Evolutionary conservation across 192 early-diverging fungal genomes (phyloP), one percentile per base, ranked within the genome.

Genomic region (Bifiguratus adelaidae): DNA sequence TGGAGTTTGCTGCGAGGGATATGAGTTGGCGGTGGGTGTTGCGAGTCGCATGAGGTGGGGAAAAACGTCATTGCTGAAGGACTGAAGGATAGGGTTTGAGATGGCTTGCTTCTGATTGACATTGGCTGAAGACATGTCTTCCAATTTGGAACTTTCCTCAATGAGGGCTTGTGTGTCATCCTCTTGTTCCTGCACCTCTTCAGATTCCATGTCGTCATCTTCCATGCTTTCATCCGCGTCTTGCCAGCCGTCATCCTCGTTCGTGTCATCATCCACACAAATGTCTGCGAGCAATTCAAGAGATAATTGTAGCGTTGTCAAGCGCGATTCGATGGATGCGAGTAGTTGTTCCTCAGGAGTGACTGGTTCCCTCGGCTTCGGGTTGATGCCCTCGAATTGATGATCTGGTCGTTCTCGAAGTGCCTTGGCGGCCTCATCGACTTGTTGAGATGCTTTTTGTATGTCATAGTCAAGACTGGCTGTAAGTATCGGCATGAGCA

Each of bases 281-380:
- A 92, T 77, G 48, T 88, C 89, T 36, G 91, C 76, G 3, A 92
- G 67, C 21, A 96, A 48, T 57, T 96, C 92, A 21, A 96, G 61
- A 12, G 74, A 71, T 15, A 91, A 53, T 41, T 85, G 82, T 6
- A 88, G 54, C 7, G 74, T 80, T 15, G 61, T 70, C 42, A 90
- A 33, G 8, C 68, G 67, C 0, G 61, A 61, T 48, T 81, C 75
- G 23, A 80, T 53, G n/a, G 47, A 35, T 21, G 60, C 50, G 1
- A 81, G 48, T 9, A 61, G 44, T 48, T 57, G 47, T 55, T 60
- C 56, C 52, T 61, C 55, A 22, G 43, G 34, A 1, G 48, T 44
- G 11, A 61, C 26, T 2, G 52, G 48, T 35, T 66, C 52, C 32
- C 67, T 58, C 7, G 61, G 59, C 22, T 54, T 61, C 2, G 55